Evolutionary conservation across 1,139 yeast genomes (phyloP).

Genomic region (Taphrina confusa): DNA sequence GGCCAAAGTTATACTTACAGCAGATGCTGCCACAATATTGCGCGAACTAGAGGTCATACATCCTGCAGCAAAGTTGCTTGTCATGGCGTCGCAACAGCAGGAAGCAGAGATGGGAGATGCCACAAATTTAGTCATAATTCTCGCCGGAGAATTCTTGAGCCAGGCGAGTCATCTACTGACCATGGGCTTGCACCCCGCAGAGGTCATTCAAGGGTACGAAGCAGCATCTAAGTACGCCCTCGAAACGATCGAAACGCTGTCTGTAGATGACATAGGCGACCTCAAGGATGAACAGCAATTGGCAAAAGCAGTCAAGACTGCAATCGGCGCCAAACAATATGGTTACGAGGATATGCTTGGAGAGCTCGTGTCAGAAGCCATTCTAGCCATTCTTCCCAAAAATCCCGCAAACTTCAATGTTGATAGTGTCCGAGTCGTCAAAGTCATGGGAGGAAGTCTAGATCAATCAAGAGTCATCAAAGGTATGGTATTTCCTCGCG

Average conservation of each 20-base stretch:
- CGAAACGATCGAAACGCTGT: slow-evolving; percentile 62
- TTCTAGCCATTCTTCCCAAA: slow-evolving; percentile 73
- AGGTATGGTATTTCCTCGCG: slow-evolving; percentile 98
- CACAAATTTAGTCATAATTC: slow-evolving; percentile 66
- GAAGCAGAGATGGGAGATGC: slow-evolving; percentile 85
- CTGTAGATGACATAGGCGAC: slow-evolving; percentile 64
- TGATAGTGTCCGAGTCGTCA: slow-evolving; percentile 90
- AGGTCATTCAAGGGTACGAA: slow-evolving; percentile 84
- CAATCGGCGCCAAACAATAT: slow-evolving; percentile 89
- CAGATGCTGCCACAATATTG: slow-evolving; percentile 95
- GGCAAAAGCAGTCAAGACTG: slow-evolving; percentile 76
- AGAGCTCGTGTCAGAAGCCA: slow-evolving; percentile 81
- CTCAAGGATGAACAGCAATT: slow-evolving; percentile 60
- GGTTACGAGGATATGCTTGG: slow-evolving; percentile 81
- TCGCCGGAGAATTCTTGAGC: slow-evolving; percentile 89
- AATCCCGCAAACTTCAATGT: slow-evolving; percentile 71
- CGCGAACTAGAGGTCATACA: slow-evolving; percentile 92
- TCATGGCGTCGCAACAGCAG: slow-evolving; percentile 96
- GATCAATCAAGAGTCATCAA: slow-evolving; percentile 74
- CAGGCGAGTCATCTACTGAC: slow-evolving; percentile 79
- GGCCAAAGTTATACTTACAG: slow-evolving; percentile 84
- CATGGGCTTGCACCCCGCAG: slow-evolving; percentile 87
- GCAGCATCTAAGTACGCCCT: slow-evolving; percentile 75
- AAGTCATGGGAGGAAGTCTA: slow-evolving; percentile 89
- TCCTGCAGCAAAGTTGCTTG: slow-evolving; percentile 93